These are phyloP conservation scores for Phytopythium oedochilum DNA, from an alignment of 352 stramenopile species.

Conservation along the genomic window DNA sequence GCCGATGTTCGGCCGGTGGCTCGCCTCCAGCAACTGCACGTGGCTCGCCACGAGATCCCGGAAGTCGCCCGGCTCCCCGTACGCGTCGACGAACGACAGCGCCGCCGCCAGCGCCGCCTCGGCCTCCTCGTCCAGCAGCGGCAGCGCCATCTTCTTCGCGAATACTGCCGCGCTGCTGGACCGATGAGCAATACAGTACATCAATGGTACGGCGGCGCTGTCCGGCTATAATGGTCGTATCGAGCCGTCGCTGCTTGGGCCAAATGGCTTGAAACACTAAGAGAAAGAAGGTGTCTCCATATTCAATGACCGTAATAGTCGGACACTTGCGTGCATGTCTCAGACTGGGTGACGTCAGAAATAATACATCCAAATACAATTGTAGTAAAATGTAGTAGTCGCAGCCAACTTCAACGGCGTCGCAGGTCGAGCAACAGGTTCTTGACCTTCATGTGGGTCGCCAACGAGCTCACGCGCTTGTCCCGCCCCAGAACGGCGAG, in stretches of 20 bases:
- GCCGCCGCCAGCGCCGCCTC: constrained; percentile 20
- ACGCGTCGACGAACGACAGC: constrained; percentile 26
- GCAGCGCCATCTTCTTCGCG: constrained; percentile 32
- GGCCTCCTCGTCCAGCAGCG: constrained; percentile 19
- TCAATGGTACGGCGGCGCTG: not conserved
- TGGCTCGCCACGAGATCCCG: constrained; percentile 1
- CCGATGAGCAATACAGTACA: not conserved
- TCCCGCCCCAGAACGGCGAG: not conserved
- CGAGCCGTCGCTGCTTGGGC: not conserved
- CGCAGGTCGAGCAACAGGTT: not conserved
- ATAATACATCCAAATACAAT: no score
- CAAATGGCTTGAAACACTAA: no score
- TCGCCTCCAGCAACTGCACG: not conserved
- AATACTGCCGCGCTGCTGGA: no score
- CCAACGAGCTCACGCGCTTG: not conserved
- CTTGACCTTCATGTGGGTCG: not conserved
- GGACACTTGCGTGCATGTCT: not conserved
- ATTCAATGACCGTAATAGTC: no score
- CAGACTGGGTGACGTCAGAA: not conserved
- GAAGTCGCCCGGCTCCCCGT: constrained; percentile 1
- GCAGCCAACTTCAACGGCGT: no score
- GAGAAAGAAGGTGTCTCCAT: no score
- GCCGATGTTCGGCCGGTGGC: not conserved
- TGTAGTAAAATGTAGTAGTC: no score
- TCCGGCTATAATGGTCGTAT: not conserved